phyloP scores from a whole-genome alignment of 768 basidiomycete genomes.

The Phaffia australis region DNA sequence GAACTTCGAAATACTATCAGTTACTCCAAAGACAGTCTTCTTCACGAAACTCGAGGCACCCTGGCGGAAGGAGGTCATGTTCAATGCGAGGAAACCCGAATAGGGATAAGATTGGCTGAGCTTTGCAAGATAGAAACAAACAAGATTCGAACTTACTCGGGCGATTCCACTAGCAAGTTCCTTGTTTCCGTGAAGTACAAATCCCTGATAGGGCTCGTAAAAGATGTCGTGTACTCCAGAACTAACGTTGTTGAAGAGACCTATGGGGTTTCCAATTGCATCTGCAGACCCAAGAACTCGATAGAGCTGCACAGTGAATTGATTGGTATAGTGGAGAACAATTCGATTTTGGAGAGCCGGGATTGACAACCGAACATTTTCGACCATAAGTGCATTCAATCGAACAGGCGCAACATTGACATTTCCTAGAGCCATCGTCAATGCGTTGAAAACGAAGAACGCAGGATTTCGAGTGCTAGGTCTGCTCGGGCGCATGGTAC shows the following conservation, averaged over 20 bases:
- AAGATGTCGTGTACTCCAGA: conserved; percentile 97
- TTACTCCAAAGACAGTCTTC: conserved; percentile 93
- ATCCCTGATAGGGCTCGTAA: conserved; percentile 94
- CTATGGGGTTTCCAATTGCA: conserved; percentile 78
- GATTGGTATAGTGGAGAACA: conserved; percentile 83
- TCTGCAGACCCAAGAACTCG: conserved; percentile 96
- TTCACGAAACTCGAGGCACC: conserved; percentile 97
- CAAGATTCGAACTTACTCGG: conserved; percentile 48
- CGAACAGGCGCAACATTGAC: conserved; percentile 90
- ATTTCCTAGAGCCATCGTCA: conserved; percentile 95
- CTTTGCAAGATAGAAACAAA: background rate
- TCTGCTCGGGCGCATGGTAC: conserved; percentile 25
- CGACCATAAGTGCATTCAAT: conserved; percentile 84
- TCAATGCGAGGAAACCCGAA: background rate
- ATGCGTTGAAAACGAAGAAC: conserved; percentile 81
- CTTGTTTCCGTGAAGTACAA: conserved; percentile 89
- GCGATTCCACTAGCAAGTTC: conserved; percentile 90
- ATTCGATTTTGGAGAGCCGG: conserved; percentile 77
- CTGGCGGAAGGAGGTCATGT: conserved; percentile 38
- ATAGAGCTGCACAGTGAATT: conserved; percentile 85
- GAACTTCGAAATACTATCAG: conserved; percentile 94
- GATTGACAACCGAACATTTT: conserved; percentile 79
- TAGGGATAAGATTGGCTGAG: background rate
- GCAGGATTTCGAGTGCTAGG: conserved; percentile 62
- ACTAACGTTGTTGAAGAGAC: conserved; percentile 94